These are phyloP conservation scores for Picea glauca DNA, from an alignment of 75 land plant genomes.

Conservation along the genomic window DNA sequence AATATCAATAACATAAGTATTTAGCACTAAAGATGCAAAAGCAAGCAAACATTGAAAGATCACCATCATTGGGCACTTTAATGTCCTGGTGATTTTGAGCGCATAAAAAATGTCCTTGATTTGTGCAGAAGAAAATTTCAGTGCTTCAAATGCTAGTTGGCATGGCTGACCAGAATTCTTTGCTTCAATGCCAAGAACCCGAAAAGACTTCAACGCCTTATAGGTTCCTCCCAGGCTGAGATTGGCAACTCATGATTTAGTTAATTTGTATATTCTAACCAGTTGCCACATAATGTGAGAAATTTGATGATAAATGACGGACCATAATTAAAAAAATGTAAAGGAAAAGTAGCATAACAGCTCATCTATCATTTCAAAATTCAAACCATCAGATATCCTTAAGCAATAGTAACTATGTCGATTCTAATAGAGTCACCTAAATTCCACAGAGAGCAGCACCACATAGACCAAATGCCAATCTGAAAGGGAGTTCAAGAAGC, in stretches of 20 bases:
- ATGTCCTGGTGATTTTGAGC: constrained; percentile 28
- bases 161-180: constrained; percentile 11
- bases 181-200: constrained; percentile 24
- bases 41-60: constrained; percentile 23
- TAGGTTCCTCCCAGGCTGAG: constrained; percentile 43
- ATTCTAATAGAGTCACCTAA: not conserved
- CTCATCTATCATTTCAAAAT: not conserved
- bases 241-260: not conserved
- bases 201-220: constrained; percentile 51
- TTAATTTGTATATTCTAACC: not conserved
- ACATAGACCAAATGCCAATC: not conserved
- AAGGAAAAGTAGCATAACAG: not conserved
- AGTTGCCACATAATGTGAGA: not conserved
- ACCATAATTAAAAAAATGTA: not conserved
- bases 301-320: not conserved
- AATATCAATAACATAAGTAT: not conserved
- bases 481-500: too few relatives aligned
- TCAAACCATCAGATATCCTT: too few relatives aligned
- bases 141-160: constrained; percentile 15
- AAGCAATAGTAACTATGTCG: not conserved
- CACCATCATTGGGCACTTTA: constrained; percentile 32
- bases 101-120: constrained; percentile 43
- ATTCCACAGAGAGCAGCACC: not conserved
- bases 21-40: constrained; percentile 2
- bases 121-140: constrained; percentile 23